These are phyloP conservation scores for Coemansia sp. DNA, from an alignment of 192 early-diverging fungal species.

Conservation along the genomic window DNA sequence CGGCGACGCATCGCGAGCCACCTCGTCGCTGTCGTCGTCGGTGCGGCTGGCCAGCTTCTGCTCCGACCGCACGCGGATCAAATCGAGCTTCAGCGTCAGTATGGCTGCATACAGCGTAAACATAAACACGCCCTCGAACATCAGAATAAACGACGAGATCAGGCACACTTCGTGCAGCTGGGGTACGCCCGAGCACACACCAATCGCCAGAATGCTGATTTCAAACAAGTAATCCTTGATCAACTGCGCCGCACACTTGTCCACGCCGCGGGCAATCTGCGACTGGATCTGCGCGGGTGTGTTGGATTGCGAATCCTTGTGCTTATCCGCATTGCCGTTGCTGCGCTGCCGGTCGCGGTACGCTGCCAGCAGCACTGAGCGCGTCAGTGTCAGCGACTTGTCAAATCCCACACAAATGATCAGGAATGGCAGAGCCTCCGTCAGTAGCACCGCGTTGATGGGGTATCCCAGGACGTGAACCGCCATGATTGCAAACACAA, in stretches of 20 bases:
- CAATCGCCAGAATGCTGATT: slow-evolving; percentile 73
- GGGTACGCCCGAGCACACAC: slow-evolving; percentile 71
- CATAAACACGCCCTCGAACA: slow-evolving; percentile 79
- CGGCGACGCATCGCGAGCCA: slow-evolving; percentile 37
- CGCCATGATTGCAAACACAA: slow-evolving; percentile 69
- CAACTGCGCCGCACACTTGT: slow-evolving; percentile 61
- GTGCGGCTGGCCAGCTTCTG: slow-evolving; percentile 26
- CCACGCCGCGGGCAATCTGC: slow-evolving; percentile 66
- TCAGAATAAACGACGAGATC: slow-evolving; percentile 73
- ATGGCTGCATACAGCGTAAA: slow-evolving; percentile 86
- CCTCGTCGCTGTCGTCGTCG: slow-evolving; percentile 14
- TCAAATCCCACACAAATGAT: slow-evolving; percentile 91
- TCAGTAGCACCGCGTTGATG: slow-evolving; percentile 70
- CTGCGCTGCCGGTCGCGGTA: slow-evolving; percentile 37
- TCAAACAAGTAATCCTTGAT: slow-evolving; percentile 81
- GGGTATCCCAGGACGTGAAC: slow-evolving; percentile 67
- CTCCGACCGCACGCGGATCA: slow-evolving; percentile 56
- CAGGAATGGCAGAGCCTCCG: slow-evolving; percentile 89
- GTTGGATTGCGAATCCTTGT: slow-evolving; percentile 6
- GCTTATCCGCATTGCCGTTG: slow-evolving; percentile 2
- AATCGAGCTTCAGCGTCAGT: slow-evolving; percentile 84
- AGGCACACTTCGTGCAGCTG: slow-evolving; percentile 82
- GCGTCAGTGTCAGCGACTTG: slow-evolving; percentile 78
- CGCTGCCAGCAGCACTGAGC: slow-evolving; percentile 67
- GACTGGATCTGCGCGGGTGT: slow-evolving; percentile 59